Percentiles rank a stretch among this genome's conserved stretches.
Evolutionary conservation across 495 filamentous ascomycete species (phyloP).

Genomic region (Pseudoneurospora amorphoporcata): DNA sequence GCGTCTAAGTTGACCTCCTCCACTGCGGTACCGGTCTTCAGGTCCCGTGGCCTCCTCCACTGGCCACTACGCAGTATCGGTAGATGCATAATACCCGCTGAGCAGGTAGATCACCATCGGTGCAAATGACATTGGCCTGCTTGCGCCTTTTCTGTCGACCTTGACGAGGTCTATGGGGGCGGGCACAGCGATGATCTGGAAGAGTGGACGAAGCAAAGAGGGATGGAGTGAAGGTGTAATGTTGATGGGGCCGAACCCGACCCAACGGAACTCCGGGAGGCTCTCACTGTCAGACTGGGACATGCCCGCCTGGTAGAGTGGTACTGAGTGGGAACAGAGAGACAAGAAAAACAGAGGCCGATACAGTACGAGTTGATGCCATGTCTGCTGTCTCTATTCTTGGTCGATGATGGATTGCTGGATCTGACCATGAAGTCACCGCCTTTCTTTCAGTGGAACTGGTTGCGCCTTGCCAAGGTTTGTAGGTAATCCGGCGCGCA

Average conservation of each 20-base stretch:
- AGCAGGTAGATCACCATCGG: neutral
- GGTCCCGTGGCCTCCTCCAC: neutral
- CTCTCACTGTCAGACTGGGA: neutral
- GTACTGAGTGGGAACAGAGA: neutral
- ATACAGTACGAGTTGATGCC: neutral
- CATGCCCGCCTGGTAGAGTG: neutral
- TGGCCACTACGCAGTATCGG: neutral
- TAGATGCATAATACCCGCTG: neutral
- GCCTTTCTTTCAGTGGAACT: neutral
- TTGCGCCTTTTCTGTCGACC: neutral
- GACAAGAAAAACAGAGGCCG: neutral
- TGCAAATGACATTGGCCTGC: neutral
- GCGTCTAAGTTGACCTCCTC: neutral
- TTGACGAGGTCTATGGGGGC: neutral
- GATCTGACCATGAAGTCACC: neutral
- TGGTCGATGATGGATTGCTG: neutral
- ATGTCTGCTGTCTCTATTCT: neutral
- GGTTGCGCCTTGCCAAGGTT: neutral
- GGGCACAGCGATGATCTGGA: neutral
- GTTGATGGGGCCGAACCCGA: neutral
- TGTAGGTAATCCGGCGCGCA: neutral
- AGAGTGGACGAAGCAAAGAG: neutral
- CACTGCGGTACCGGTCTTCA: neutral
- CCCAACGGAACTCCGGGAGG: neutral
- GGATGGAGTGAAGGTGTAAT: neutral